Conservation (phyloP, 1,284 basidiomycete species). For the Laetiporus sulphureus region DNA sequence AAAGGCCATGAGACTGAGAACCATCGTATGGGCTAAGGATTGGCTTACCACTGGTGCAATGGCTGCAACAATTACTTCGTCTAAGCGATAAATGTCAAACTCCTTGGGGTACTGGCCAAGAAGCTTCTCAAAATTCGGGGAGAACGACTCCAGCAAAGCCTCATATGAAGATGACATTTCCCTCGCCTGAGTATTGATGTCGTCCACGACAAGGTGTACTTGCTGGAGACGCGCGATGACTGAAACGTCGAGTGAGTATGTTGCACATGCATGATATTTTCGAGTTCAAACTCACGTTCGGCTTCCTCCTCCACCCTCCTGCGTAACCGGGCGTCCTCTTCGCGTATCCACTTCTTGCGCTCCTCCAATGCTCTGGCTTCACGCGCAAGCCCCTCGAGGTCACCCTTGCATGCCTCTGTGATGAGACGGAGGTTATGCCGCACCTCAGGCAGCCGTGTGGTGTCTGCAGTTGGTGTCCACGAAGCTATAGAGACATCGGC, state of each 20-base stretch:
- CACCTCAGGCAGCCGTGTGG: slow-evolving; percentile 88
- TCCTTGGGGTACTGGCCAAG: slow-evolving; percentile 70
- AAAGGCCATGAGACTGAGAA: slow-evolving; percentile 7
- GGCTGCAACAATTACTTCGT: slow-evolving; percentile 90
- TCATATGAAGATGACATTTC: slow-evolving; percentile 59
- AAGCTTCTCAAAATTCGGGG: slow-evolving; percentile 64
- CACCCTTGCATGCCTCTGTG: slow-evolving; percentile 72
- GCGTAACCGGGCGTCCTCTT: slow-evolving; percentile 65
- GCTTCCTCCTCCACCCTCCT: slow-evolving; percentile 70
- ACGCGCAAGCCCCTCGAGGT: slow-evolving; percentile 81
- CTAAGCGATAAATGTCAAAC: slow-evolving; percentile 74
- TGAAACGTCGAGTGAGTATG: slow-evolving; percentile 23
- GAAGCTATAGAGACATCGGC: slow-evolving; percentile 72
- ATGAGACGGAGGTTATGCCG: slow-evolving; percentile 92
- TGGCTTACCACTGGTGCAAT: slow-evolving; percentile 68
- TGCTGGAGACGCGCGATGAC: slow-evolving; percentile 74
- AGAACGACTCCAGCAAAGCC: slow-evolving; percentile 65
- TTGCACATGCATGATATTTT: too few relatives aligned
- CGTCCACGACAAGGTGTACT: slow-evolving; percentile 66
- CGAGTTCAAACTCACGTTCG: slow-evolving; percentile 61
- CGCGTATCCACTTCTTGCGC: slow-evolving; percentile 64
- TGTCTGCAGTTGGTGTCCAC: slow-evolving; percentile 83
- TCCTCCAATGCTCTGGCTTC: slow-evolving; percentile 85
- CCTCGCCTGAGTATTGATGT: slow-evolving; percentile 60
- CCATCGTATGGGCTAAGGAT: too few relatives aligned